These are phyloP conservation scores for Wickerhamomyces silvicola DNA, from an alignment of 805 yeast genomes.

Conservation along the genomic window DNA sequence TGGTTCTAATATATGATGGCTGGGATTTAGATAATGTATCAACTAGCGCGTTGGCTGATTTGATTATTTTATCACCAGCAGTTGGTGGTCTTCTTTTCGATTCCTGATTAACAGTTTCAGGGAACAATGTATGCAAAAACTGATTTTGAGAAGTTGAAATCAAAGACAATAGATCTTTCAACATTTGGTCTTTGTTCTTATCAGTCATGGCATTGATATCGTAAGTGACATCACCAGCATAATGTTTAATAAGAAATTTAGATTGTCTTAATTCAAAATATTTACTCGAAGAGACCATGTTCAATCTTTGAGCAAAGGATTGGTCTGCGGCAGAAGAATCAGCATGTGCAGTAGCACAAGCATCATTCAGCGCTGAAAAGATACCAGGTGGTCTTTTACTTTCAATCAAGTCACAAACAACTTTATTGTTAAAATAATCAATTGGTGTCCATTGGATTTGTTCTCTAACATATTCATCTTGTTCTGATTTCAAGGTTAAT, in stretches of 20 bases:
- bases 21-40: constrained; percentile 85
- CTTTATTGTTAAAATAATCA: constrained; percentile 90
- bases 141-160: constrained; percentile 63
- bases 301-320: constrained; percentile 86
- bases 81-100: constrained; percentile 86
- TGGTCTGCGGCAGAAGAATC: constrained; percentile 96
- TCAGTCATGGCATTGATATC: constrained; percentile 89
- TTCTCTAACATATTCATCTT: constrained; percentile 94
- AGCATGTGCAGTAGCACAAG: constrained; percentile 97
- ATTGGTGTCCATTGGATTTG: constrained; percentile 97
- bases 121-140: constrained; percentile 57
- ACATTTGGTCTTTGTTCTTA: constrained; percentile 91
- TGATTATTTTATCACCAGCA: constrained; percentile 90
- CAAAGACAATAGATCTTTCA: constrained; percentile 79
- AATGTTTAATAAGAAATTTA: constrained; percentile 88
- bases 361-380: constrained; percentile 93
- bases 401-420: constrained; percentile 95
- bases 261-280: constrained; percentile 86
- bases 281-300: constrained; percentile 72
- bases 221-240: constrained; percentile 97
- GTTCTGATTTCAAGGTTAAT: constrained; percentile 92
- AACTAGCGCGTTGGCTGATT: constrained; percentile 84
- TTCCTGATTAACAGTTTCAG: constrained; percentile 57
- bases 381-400: constrained; percentile 92
- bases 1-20: constrained; percentile 95